These are phyloP conservation scores for Exophiala oligosperma DNA, from an alignment of 2,329 filamentous ascomycete species.

Conservation along the genomic window DNA sequence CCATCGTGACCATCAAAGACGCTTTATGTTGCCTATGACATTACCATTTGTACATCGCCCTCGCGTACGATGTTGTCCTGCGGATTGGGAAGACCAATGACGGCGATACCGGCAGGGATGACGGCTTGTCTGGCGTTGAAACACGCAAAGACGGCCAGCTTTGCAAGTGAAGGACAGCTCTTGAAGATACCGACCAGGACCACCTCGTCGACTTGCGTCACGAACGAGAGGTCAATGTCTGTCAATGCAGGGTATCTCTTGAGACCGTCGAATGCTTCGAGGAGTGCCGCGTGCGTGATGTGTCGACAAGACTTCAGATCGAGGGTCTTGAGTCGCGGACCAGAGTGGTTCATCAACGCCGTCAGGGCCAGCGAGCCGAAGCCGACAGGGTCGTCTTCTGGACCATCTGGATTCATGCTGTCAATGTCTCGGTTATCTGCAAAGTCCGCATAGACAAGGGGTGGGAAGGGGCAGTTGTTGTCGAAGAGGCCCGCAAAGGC, in stretches of 20 bases:
- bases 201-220: slow-evolving; percentile 45
- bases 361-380: slow-evolving; percentile 74
- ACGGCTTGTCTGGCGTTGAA: slow-evolving; percentile 58
- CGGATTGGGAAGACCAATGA: slow-evolving; percentile 61
- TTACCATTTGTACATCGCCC: background rate
- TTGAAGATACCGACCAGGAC: slow-evolving; percentile 46
- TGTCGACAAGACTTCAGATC: slow-evolving; percentile 85
- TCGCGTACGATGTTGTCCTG: slow-evolving; percentile 52
- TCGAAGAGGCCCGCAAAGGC: slow-evolving; percentile 73
- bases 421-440: slow-evolving; percentile 77
- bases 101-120: slow-evolving; percentile 58
- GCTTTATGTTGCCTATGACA: background rate
- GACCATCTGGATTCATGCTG: slow-evolving; percentile 63
- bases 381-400: slow-evolving; percentile 61
- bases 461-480: slow-evolving; percentile 59
- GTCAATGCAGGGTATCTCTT: slow-evolving; percentile 68
- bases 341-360: slow-evolving; percentile 83
- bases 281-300: slow-evolving; percentile 70
- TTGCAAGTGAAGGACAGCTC: slow-evolving; percentile 49
- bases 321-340: slow-evolving; percentile 62
- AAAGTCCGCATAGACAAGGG: slow-evolving; percentile 70
- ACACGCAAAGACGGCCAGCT: slow-evolving; percentile 63
- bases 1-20: background rate
- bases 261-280: slow-evolving; percentile 66
- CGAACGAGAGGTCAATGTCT: slow-evolving; percentile 75